Percentiles rank a stretch among this genome's conserved stretches.
phyloP scores from a whole-genome alignment of 345 rosid species.

The Brassica rapa region DNA sequence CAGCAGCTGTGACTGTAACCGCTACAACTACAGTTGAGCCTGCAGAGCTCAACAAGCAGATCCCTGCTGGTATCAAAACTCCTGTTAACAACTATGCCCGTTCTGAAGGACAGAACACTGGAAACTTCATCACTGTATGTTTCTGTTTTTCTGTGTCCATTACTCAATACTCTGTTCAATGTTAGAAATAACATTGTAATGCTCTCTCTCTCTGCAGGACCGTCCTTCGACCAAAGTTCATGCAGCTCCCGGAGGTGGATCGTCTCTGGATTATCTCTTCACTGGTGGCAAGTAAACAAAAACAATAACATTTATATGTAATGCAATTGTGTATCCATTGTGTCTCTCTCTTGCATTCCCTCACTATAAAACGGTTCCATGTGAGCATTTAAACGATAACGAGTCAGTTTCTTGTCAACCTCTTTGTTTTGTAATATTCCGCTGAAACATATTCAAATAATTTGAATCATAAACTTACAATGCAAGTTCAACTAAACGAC shows the following conservation, averaged over 20 bases:
- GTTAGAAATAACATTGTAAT: background rate
- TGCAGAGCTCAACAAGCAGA: conserved; percentile 48
- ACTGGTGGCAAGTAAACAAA: conserved; percentile 39
- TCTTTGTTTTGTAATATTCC: conserved; percentile 31
- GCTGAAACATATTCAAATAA: conserved; percentile 1
- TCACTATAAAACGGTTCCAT: conserved; percentile 34
- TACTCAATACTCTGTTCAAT: background rate
- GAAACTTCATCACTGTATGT: conserved; percentile 79
- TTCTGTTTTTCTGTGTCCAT: background rate
- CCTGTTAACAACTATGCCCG: conserved; percentile 68
- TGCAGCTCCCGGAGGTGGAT: conserved; percentile 53
- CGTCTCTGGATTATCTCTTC: conserved; percentile 52
- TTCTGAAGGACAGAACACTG: conserved; percentile 76
- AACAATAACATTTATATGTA: no score
- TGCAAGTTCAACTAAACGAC: background rate
- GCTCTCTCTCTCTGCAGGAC: conserved; percentile 30
- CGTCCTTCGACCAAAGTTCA: conserved; percentile 55
- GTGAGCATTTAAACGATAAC: conserved; percentile 33
- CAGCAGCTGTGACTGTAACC: conserved; percentile 29
- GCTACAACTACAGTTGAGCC: conserved; percentile 40
- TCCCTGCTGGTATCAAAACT: conserved; percentile 70
- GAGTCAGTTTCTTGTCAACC: conserved; percentile 38
- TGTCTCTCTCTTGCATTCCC: background rate
- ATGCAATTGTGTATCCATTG: no score
- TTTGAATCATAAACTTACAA: background rate